These are phyloP conservation scores for Salix dunnii DNA, from an alignment of 345 rosid genomes.

Conservation along the genomic window DNA sequence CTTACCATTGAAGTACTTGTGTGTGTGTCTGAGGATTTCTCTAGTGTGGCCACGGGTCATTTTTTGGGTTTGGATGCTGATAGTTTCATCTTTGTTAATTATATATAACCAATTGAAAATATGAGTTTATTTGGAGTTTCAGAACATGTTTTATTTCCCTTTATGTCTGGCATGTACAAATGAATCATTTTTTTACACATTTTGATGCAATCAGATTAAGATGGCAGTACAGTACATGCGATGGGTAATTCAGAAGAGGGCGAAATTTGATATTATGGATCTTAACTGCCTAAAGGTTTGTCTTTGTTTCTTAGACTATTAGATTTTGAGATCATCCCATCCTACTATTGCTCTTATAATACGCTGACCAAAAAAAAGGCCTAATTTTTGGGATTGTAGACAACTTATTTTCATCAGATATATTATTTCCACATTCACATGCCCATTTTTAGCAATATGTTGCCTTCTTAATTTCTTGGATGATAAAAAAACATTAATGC, in stretches of 20 bases:
- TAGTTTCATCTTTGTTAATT: background rate
- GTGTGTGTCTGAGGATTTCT: background rate
- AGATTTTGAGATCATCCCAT: background rate
- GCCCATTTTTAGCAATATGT: background rate
- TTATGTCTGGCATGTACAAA: constrained; percentile 7
- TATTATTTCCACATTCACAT: no score
- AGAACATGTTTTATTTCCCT: background rate
- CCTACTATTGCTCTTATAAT: background rate
- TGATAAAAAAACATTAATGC: constrained; percentile 6
- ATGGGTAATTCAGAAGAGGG: constrained; percentile 29
- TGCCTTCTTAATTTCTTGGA: background rate
- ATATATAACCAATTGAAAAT: constrained; percentile 4
- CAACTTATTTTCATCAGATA: background rate
- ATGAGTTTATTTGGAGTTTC: constrained; percentile 2
- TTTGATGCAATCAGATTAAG: constrained; percentile 26
- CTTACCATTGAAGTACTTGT: background rate
- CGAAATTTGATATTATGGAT: constrained; percentile 39
- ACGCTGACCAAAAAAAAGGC: background rate
- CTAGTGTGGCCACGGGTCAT: background rate
- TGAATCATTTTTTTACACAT: constrained; percentile 11
- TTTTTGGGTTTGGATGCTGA: background rate
- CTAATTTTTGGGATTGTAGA: background rate
- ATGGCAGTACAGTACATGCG: constrained; percentile 38
- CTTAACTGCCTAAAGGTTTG: constrained; percentile 34
- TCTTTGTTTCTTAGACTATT: constrained; percentile 4